A percentile compares a stretch with the other conserved stretches of the same genome.
Evolutionary conservation across 192 early-diverging fungal species (phyloP).

Genomic region (Pilaira anomala): DNA sequence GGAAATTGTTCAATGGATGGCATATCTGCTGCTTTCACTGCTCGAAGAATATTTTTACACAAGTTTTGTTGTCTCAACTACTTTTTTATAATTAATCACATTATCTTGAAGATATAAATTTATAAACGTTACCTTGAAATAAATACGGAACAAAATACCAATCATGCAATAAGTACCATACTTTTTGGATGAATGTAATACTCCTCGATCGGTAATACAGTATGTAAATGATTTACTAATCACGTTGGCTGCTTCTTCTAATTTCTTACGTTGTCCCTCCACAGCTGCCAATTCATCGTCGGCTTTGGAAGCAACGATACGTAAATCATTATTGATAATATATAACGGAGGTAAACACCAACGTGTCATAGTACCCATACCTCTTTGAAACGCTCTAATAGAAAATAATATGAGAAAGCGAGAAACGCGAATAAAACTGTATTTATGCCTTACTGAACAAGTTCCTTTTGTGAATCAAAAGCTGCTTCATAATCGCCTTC

Average conservation of each 20-base stretch:
- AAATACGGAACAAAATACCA: slow-evolving; percentile 82
- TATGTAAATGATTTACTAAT: slow-evolving; percentile 87
- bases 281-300: slow-evolving; percentile 42
- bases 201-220: slow-evolving; percentile 76
- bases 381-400: slow-evolving; percentile 49
- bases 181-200: slow-evolving; percentile 64
- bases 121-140: slow-evolving; percentile 63
- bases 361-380: slow-evolving; percentile 43
- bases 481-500: slow-evolving; percentile 38
- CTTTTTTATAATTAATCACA: not conserved
- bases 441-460: slow-evolving; percentile 40
- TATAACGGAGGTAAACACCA: slow-evolving; percentile 65
- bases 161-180: slow-evolving; percentile 92
- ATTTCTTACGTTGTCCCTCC: slow-evolving; percentile 48
- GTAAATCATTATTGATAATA: slow-evolving; percentile 57
- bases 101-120: not conserved
- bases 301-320: slow-evolving; percentile 48
- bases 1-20: slow-evolving; percentile 76
- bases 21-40: slow-evolving; percentile 67
- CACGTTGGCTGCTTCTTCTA: slow-evolving; percentile 82
- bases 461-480: slow-evolving; percentile 42
- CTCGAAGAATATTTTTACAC: slow-evolving; percentile 77
- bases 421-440: not conserved
- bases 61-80: slow-evolving; percentile 77
- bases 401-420: not conserved